Conservation (phyloP, 805 yeast species). For the Yamadazyma insecticola region DNA sequence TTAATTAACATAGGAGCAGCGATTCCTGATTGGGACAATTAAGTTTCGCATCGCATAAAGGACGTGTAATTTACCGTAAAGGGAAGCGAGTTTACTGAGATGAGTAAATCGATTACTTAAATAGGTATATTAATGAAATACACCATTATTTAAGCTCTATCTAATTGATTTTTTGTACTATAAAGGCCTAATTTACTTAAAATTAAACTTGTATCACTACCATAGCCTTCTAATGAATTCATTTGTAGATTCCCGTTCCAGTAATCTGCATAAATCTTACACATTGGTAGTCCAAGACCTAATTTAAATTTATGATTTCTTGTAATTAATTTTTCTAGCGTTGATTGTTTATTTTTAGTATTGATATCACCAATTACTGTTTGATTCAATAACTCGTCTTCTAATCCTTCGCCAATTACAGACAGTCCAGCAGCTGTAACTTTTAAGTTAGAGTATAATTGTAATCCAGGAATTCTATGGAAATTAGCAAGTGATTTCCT, state of each 20-base stretch:
- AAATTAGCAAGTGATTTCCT: constrained; percentile 56
- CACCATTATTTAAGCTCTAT: constrained; percentile 55
- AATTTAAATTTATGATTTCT: constrained; percentile 72
- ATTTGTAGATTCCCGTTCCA: constrained; percentile 91
- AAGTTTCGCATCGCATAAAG: too few relatives aligned
- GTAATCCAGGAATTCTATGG: constrained; percentile 65
- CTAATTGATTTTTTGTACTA: constrained; percentile 60
- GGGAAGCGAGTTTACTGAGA: too few relatives aligned
- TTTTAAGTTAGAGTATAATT: constrained; percentile 35
- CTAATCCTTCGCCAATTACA: constrained; percentile 18
- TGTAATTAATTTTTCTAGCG: constrained; percentile 60
- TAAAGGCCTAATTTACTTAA: constrained; percentile 73
- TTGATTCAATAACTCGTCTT: constrained; percentile 21
- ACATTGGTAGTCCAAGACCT: constrained; percentile 90
- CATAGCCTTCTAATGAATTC: constrained; percentile 84
- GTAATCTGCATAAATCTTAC: constrained; percentile 89
- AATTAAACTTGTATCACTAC: constrained; percentile 81
- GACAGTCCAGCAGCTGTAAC: constrained; percentile 40
- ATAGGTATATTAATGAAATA: too few relatives aligned
- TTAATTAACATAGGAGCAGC: too few relatives aligned
- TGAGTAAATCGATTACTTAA: too few relatives aligned
- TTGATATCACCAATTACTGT: constrained; percentile 34
- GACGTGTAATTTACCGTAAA: too few relatives aligned
- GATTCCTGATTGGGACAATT: too few relatives aligned
- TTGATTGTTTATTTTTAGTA: constrained; percentile 37